phyloP scores from a whole-genome alignment of 768 basidiomycete species.

The Kwoniella europaea region DNA sequence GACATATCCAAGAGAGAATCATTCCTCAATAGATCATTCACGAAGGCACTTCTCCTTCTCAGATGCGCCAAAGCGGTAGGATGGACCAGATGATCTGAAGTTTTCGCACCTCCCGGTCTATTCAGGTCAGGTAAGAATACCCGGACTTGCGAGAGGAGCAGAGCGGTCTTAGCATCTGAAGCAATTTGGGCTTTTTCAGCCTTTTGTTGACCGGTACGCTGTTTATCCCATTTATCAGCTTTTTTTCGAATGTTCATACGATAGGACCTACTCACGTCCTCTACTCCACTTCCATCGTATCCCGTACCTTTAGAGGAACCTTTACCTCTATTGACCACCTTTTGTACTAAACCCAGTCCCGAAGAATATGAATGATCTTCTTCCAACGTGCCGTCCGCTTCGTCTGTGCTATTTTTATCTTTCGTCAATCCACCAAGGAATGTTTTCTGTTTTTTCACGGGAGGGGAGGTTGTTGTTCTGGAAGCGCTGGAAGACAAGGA shows the following conservation, averaged over 20 bases:
- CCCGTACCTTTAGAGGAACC: slow-evolving; percentile 69
- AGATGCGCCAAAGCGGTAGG: slow-evolving; percentile 91
- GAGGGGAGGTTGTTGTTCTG: slow-evolving; percentile 3
- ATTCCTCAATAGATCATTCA: slow-evolving; percentile 83
- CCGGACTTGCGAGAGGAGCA: slow-evolving; percentile 73
- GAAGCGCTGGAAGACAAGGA: background rate
- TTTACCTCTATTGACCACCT: slow-evolving; percentile 5
- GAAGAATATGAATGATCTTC: background rate
- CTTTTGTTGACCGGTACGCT: slow-evolving; percentile 81
- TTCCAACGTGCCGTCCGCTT: background rate
- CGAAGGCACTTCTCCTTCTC: slow-evolving; percentile 83
- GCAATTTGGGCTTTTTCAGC: slow-evolving; percentile 73
- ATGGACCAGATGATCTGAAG: slow-evolving; percentile 74
- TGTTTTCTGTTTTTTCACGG: slow-evolving; percentile 42
- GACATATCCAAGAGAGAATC: slow-evolving; percentile 95
- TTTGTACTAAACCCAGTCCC: background rate
- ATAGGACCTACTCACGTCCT: slow-evolving; percentile 68
- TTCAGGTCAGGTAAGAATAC: slow-evolving; percentile 80
- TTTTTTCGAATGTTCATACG: background rate
- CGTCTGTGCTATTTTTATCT: background rate
- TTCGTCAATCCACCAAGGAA: slow-evolving; percentile 16
- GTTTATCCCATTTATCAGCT: slow-evolving; percentile 1
- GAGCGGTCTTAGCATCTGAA: slow-evolving; percentile 76
- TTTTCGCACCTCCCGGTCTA: slow-evolving; percentile 73
- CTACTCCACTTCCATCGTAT: slow-evolving; percentile 79